Percentiles rank a stretch among this genome's conserved stretches.
Evolutionary conservation across 495 filamentous ascomycete species (phyloP).

Genomic region (Glonium stellatum): DNA sequence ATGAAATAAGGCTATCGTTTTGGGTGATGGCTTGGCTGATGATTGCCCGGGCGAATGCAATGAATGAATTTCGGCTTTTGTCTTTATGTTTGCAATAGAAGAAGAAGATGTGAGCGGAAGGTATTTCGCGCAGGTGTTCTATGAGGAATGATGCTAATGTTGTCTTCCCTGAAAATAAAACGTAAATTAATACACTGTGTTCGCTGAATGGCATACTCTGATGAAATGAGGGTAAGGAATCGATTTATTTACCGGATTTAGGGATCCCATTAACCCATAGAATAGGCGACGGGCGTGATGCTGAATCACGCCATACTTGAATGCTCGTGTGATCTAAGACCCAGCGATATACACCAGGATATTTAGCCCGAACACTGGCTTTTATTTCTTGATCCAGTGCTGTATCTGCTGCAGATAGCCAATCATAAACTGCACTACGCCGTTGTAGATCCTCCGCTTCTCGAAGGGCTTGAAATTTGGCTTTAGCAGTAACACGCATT

Average conservation of each 20-base stretch:
- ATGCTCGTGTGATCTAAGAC: slow-evolving; percentile 8
- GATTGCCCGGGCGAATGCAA: slow-evolving; percentile 9
- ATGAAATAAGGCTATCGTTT: slow-evolving; percentile 6
- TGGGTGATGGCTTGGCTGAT: slow-evolving; percentile 10
- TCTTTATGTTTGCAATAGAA: slow-evolving; percentile 24
- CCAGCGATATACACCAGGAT: slow-evolving; percentile 7
- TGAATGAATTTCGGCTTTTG: slow-evolving; percentile 12
- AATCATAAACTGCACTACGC: not conserved
- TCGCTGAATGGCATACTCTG: not conserved
- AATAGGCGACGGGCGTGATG: not conserved
- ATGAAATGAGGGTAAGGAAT: not conserved
- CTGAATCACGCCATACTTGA: slow-evolving; percentile 8
- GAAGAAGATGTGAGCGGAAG: not conserved
- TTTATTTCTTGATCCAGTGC: slow-evolving; percentile 1
- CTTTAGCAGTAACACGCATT: slow-evolving; percentile 32
- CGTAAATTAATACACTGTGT: not conserved
- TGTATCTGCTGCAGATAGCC: slow-evolving; percentile 1
- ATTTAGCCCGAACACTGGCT: not conserved
- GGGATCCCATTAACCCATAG: slow-evolving; percentile 16
- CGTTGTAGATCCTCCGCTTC: not conserved
- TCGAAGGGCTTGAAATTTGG: slow-evolving; percentile 27
- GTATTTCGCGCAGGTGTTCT: slow-evolving; percentile 5
- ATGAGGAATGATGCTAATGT: slow-evolving; percentile 21
- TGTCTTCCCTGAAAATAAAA: slow-evolving; percentile 23
- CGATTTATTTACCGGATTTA: slow-evolving; percentile 19